phyloP scores from a whole-genome alignment of 2,329 filamentous ascomycete species.

The Exophiala aquamarina region DNA sequence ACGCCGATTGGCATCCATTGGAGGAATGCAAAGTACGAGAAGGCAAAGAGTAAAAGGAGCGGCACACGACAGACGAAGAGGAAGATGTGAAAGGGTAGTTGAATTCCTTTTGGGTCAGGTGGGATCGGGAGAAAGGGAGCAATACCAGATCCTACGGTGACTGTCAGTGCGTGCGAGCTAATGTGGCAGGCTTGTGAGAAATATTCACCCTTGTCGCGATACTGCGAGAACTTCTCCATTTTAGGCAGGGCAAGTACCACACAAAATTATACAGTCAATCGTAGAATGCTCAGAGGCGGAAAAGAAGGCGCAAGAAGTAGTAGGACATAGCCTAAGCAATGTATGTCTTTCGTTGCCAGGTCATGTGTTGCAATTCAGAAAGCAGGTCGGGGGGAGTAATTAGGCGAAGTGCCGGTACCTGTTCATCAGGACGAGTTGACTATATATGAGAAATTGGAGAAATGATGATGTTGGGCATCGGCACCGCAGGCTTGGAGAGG shows the following conservation, averaged over 20 bases:
- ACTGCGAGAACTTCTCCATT: conserved; percentile 97
- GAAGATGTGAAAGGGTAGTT: conserved; percentile 64
- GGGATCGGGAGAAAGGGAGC: conserved; percentile 88
- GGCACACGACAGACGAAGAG: conserved; percentile 81
- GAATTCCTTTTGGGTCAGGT: conserved; percentile 62
- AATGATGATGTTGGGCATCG: no score
- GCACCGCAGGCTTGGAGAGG: no score
- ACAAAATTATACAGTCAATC: no score
- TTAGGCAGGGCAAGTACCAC: conserved; percentile 3
- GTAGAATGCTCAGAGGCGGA: no score
- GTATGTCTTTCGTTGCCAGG: no score
- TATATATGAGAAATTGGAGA: no score
- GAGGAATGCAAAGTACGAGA: conserved; percentile 75
- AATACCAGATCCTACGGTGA: conserved; percentile 79
- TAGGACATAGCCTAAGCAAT: no score
- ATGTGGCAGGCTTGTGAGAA: conserved; percentile 10
- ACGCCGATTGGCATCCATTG: conserved; percentile 75
- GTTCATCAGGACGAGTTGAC: no score
- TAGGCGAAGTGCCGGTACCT: no score
- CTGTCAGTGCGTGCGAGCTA: conserved; percentile 15
- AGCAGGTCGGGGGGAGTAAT: no score
- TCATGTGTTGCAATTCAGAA: no score
- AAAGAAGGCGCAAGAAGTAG: no score
- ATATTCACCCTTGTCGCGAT: conserved; percentile 75
- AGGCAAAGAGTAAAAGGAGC: conserved; percentile 66